Evolutionary conservation across 768 basidiomycete species (phyloP).

Genomic region (Lenzites betulinus): DNA sequence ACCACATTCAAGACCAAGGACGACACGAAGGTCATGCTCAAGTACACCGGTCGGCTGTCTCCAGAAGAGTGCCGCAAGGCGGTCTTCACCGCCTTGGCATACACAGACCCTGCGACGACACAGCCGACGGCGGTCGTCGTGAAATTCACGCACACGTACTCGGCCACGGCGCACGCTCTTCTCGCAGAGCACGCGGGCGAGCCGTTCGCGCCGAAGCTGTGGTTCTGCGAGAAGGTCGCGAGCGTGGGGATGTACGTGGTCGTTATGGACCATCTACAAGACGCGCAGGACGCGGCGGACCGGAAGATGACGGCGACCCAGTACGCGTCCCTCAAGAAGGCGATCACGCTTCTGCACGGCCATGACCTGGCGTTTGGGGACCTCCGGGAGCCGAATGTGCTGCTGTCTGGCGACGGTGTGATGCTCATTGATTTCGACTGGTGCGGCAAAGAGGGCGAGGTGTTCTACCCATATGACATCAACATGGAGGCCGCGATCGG

Average conservation of each 20-base stretch:
- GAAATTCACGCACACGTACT: constrained; percentile 14
- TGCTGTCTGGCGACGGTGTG: constrained; percentile 20
- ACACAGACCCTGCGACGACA: neutral
- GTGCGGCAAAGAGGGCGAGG: constrained; percentile 24
- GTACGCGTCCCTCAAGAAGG: constrained; percentile 4
- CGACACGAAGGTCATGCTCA: neutral
- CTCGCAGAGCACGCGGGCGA: constrained; percentile 3
- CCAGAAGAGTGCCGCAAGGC: neutral
- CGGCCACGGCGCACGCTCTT: neutral
- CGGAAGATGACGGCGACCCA: neutral
- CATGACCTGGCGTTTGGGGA: constrained; percentile 34
- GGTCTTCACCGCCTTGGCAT: neutral
- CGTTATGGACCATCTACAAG: constrained; percentile 20
- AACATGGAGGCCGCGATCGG: constrained; percentile 36
- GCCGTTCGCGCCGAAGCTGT: constrained; percentile 13
- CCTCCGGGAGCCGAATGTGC: constrained; percentile 31
- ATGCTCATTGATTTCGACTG: constrained; percentile 31
- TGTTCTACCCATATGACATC: constrained; percentile 23
- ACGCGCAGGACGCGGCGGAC: neutral
- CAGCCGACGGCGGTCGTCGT: neutral
- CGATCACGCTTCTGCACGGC: constrained; percentile 19
- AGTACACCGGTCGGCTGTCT: constrained; percentile 2
- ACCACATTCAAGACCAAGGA: neutral
- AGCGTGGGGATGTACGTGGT: constrained; percentile 16
- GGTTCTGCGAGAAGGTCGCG: constrained; percentile 1